Conservation (phyloP, 2,329 filamentous ascomycete species). For the Aspergillus tubingensis region DNA sequence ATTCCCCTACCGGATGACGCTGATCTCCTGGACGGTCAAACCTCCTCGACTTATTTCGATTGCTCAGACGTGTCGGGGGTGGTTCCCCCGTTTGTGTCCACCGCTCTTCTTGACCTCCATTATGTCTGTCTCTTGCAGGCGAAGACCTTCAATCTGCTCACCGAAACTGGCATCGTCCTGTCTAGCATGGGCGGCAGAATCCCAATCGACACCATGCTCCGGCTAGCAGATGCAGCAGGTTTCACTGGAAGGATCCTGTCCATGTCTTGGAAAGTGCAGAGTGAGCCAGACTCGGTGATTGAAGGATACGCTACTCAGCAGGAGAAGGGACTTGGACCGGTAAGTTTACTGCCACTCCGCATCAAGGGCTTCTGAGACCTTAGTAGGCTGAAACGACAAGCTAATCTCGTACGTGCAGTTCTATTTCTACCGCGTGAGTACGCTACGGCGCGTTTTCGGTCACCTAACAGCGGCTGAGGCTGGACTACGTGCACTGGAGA, state of each 20-base stretch:
- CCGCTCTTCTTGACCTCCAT: neutral
- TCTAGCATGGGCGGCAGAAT: slow-evolving; percentile 3
- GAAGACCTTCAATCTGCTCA: neutral
- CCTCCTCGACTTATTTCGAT: neutral
- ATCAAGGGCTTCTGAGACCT: no score
- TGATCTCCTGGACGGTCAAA: neutral
- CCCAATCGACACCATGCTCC: neutral
- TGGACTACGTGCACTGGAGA: neutral
- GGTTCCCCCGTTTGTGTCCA: neutral
- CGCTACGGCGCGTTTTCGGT: neutral
- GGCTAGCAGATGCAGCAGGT: neutral
- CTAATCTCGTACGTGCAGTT: neutral
- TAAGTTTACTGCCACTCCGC: neutral
- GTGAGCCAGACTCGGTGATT: neutral
- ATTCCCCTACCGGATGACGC: neutral
- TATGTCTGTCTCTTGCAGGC: slow-evolving; percentile 1
- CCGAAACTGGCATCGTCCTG: neutral
- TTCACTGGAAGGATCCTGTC: neutral
- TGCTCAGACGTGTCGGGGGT: neutral
- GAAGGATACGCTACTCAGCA: neutral
- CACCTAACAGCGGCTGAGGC: neutral
- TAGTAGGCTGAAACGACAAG: no score
- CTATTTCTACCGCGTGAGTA: slow-evolving; percentile 2
- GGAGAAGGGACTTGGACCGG: neutral
- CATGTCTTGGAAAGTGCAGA: slow-evolving; percentile 5